Percentiles rank a stretch among this genome's conserved stretches.
Conservation (phyloP, 2,329 filamentous ascomycete species). For the Chrysosporium keratinophilum region DNA sequence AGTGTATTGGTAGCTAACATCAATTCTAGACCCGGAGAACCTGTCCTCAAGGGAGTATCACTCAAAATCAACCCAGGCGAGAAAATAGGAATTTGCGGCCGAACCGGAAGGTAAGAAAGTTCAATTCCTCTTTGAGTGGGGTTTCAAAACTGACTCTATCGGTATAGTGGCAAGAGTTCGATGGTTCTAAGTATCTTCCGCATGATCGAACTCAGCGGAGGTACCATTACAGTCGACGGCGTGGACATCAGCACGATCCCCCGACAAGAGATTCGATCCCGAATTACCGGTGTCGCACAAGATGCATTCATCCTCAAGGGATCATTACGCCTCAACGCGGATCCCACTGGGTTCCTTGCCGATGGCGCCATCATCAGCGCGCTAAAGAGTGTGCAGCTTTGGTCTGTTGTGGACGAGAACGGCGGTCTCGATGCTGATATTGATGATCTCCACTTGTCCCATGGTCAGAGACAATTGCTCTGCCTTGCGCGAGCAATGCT, state of each 20-base stretch:
- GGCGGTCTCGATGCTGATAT: constrained; percentile 37
- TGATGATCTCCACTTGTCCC: constrained; percentile 41
- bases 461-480: constrained; percentile 56
- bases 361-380: constrained; percentile 30
- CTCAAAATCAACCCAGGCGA: constrained; percentile 23
- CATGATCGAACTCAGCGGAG: constrained; percentile 34
- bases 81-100: constrained; percentile 29
- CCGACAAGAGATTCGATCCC: constrained; percentile 31
- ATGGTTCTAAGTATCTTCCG: constrained; percentile 35
- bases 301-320: constrained; percentile 36
- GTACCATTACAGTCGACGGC: constrained; percentile 36
- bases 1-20: neutral
- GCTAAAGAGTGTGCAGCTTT: constrained; percentile 31
- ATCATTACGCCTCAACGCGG: constrained; percentile 31
- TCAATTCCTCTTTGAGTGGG: neutral
- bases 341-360: constrained; percentile 26
- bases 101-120: constrained; percentile 24
- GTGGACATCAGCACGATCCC: constrained; percentile 33
- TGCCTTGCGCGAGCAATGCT: constrained; percentile 52
- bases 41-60: constrained; percentile 22
- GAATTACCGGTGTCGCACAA: constrained; percentile 37
- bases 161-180: constrained; percentile 35
- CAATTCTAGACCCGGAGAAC: constrained; percentile 12
- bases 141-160: neutral
- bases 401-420: constrained; percentile 29